Percentiles rank a stretch among this genome's conserved stretches.
Evolutionary conservation across 208 protist species (phyloP).

Genomic region (Porcisia hertigi): DNA sequence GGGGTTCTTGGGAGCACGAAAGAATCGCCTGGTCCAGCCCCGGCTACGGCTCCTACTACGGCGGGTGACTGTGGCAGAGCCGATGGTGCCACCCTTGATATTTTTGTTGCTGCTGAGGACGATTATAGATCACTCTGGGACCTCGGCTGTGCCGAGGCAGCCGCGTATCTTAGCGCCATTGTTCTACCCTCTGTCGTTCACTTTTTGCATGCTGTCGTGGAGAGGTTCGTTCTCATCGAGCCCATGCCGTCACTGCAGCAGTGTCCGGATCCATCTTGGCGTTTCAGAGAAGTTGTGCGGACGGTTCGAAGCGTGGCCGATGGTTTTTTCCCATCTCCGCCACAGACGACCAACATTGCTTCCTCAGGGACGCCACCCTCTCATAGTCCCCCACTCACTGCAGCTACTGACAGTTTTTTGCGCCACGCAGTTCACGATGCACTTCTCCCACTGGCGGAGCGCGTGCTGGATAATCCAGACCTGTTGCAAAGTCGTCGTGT

Average conservation of each 20-base stretch:
- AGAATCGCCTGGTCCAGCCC: background rate
- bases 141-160: conserved; percentile 1
- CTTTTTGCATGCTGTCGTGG: background rate
- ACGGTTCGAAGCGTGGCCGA: background rate
- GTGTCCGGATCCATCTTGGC: background rate
- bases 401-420: conserved; percentile 6
- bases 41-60: background rate
- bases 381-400: background rate
- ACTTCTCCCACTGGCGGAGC: conserved; percentile 23
- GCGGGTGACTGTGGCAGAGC: background rate
- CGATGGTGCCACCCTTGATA: background rate
- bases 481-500: background rate
- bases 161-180: conserved; percentile 1
- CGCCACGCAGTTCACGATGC: conserved; percentile 23
- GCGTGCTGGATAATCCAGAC: conserved; percentile 18
- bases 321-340: background rate
- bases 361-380: background rate
- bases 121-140: background rate
- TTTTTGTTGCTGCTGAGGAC: background rate
- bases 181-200: background rate
- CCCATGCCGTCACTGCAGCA: background rate
- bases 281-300: background rate
- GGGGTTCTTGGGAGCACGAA: background rate
- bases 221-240: background rate
- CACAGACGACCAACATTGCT: background rate